Percentiles rank a stretch among this genome's conserved stretches.
Conservation (phyloP, 805 yeast genomes). For the Clavispora fructus region DNA sequence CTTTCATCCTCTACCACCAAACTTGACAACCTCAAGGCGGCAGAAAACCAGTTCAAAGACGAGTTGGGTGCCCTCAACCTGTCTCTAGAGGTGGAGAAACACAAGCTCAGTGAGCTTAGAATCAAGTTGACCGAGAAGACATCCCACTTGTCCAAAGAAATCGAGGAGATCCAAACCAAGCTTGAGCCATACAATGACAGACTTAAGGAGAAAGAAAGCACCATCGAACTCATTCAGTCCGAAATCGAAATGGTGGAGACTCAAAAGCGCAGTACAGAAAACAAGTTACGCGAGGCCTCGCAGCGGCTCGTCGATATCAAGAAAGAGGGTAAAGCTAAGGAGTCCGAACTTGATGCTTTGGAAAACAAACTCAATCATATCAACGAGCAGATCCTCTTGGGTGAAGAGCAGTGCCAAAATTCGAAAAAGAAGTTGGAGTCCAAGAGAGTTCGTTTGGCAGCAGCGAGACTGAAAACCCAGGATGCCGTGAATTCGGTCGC, state of each 20-base stretch:
- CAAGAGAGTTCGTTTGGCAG: constrained; percentile 49
- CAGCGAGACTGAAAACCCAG: constrained; percentile 54
- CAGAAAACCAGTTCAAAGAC: constrained; percentile 36
- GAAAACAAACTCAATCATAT: constrained; percentile 47
- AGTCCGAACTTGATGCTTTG: constrained; percentile 40
- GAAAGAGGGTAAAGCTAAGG: constrained; percentile 45
- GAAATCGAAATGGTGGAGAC: constrained; percentile 55
- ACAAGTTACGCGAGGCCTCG: constrained; percentile 42
- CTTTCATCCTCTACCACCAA: constrained; percentile 43
- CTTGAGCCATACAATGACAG: constrained; percentile 81
- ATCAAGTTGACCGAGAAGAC: constrained; percentile 70
- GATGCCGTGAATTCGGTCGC: constrained; percentile 62
- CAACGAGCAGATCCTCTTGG: constrained; percentile 50
- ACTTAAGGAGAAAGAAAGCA: constrained; percentile 57
- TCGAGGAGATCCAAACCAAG: constrained; percentile 56
- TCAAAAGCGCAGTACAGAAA: constrained; percentile 38
- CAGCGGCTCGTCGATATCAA: constrained; percentile 41
- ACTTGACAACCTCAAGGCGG: constrained; percentile 40
- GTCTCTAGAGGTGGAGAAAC: constrained; percentile 49
- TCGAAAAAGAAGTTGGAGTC: constrained; percentile 47
- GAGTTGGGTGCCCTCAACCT: constrained; percentile 43
- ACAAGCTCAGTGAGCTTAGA: constrained; percentile 58
- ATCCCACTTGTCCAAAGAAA: constrained; percentile 56
- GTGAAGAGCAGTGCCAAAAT: constrained; percentile 49
- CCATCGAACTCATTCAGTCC: constrained; percentile 58